A percentile compares a stretch with the other conserved stretches of the same genome.
Conservation (phyloP, 805 yeast genomes). For the Kodamaea leandrae region DNA sequence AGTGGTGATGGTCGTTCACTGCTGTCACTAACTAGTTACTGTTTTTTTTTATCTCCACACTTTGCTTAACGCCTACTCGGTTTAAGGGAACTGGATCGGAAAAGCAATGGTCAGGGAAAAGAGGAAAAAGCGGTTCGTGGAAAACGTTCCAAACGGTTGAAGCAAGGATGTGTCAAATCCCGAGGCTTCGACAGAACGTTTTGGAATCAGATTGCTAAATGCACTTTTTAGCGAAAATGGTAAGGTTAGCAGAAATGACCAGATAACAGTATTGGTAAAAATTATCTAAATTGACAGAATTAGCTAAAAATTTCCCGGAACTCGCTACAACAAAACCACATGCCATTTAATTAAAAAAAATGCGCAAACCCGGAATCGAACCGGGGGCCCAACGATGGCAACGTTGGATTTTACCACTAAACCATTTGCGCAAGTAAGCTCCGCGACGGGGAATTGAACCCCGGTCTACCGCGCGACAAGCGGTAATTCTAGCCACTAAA, state of each 20-base stretch:
- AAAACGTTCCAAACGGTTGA: no score
- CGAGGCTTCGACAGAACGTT: neutral
- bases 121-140: no score
- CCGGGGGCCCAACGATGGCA: conserved; percentile 7
- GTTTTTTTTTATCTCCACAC: no score
- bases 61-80: no score
- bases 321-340: neutral
- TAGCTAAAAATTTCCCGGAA: neutral
- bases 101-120: no score
- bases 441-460: conserved; percentile 8
- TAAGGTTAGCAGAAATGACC: no score
- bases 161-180: no score
- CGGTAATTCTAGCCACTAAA: conserved; percentile 7
- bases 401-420: conserved; percentile 6
- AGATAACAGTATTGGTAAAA: neutral
- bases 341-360: neutral
- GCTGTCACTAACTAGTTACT: neutral
- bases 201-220: neutral
- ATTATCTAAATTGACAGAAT: neutral
- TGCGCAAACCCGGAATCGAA: conserved; percentile 6
- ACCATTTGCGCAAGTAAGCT: conserved; percentile 4
- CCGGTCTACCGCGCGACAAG: conserved; percentile 8
- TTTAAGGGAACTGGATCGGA: no score
- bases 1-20: neutral
- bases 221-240: neutral